These are phyloP conservation scores for Aspergillus sp. DNA, from an alignment of 2,329 filamentous ascomycete genomes.

Conservation along the genomic window DNA sequence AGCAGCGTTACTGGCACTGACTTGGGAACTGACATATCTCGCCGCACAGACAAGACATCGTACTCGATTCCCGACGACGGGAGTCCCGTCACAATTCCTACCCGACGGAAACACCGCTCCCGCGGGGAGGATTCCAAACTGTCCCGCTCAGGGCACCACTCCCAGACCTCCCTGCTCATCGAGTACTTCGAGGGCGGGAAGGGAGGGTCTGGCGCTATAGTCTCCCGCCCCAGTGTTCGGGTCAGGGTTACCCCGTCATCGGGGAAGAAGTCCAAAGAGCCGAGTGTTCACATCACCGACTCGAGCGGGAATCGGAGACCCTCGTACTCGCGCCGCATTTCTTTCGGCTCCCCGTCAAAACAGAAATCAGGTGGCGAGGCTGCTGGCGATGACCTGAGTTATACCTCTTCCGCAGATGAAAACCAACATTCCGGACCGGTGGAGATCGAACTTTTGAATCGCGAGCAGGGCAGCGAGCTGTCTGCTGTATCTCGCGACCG, in stretches of 20 bases:
- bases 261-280: slow-evolving; percentile 57
- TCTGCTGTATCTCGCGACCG: slow-evolving; percentile 61
- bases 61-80: slow-evolving; percentile 58
- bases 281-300: slow-evolving; percentile 81
- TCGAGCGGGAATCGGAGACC: slow-evolving; percentile 73
- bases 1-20: slow-evolving; percentile 51
- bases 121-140: slow-evolving; percentile 61
- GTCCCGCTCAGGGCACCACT: slow-evolving; percentile 61
- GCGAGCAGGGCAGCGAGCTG: slow-evolving; percentile 69
- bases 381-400: slow-evolving; percentile 65
- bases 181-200: slow-evolving; percentile 90
- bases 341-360: slow-evolving; percentile 55
- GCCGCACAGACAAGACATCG: slow-evolving; percentile 55
- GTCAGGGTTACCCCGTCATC: slow-evolving; percentile 79
- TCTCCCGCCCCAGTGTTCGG: slow-evolving; percentile 79
- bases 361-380: slow-evolving; percentile 39
- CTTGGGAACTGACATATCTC: slow-evolving; percentile 55
- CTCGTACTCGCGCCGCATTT: slow-evolving; percentile 70
- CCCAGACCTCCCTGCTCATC: slow-evolving; percentile 88
- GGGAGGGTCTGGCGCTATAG: slow-evolving; percentile 52
- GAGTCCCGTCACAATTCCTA: slow-evolving; percentile 89
- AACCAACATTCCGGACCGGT: slow-evolving; percentile 78
- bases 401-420: slow-evolving; percentile 76
- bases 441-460: slow-evolving; percentile 82
- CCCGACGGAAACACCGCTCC: slow-evolving; percentile 56